Base-by-base conservation (phyloP, 148 eudicot species). In the Drosera capensis region DNA sequence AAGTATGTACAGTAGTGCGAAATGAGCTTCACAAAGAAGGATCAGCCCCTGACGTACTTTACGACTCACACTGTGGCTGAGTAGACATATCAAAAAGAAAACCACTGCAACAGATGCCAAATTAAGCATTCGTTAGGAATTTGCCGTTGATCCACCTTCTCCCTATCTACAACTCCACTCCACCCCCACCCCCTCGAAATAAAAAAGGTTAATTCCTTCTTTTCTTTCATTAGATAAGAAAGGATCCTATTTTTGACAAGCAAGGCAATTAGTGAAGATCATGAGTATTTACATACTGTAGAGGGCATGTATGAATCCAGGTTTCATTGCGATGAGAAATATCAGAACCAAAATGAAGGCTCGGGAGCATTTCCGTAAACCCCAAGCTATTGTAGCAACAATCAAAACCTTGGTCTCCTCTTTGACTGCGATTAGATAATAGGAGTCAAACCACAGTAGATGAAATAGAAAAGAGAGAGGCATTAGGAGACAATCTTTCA, bases 341-440 rank as follows among this genome's bases (percentile, higher is more conserved):
- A 90, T 75, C 67, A 84, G 70, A 58, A 74, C 71, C 55, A 85
- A 51, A 80, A 76, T 68, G 45, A 90, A 80, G 51, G 99, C 74
- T 46, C 99, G 85, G 68, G 82, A 80, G 53, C 85, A 81, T 68
- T 90, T 84, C 40, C 94, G 84, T 67, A 90, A 62, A 56, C 81
- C 93, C 99, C 99, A 90, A 54, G 95, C 87, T 66, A 90, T 68
- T 55, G 99, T 90, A 45, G 99, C 99, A 56, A 90, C 99, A 70
- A 86, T 77, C 57, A 84, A 72, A 28, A 90, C 95, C 65, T 70
- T 81, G 43, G 93, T 71, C 69, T 90, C 99, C 64, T 81, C 95
- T 60, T 75, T 85, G 25, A 61, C 99, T 84, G 84, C 62, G 64
- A 66, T 46, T 46, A 54, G 25, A 59, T 41, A 25, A 40, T 17